Evolutionary conservation across 2,329 filamentous ascomycete genomes (phyloP).

Genomic region (Alternaria triticimaculans): DNA sequence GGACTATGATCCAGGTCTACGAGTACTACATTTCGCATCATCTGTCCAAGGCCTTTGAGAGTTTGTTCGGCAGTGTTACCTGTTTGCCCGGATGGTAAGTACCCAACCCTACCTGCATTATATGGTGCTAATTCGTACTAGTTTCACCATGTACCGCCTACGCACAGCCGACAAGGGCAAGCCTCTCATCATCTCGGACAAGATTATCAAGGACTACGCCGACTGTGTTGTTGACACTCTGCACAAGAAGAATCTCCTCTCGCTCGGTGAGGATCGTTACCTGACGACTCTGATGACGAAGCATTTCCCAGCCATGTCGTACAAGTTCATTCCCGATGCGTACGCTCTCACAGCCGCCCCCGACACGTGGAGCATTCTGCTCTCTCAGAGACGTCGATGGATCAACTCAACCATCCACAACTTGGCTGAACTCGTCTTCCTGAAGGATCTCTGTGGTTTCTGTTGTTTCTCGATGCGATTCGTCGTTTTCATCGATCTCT

Average conservation of each 20-base stretch:
- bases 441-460: slow-evolving; percentile 97
- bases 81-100: slow-evolving; percentile 98
- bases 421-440: slow-evolving; percentile 83
- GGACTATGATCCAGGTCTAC: slow-evolving; percentile 99
- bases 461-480: slow-evolving; percentile 99
- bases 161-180: slow-evolving; percentile 93
- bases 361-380: slow-evolving; percentile 88
- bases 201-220: slow-evolving; percentile 85
- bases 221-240: slow-evolving; percentile 91
- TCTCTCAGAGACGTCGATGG: slow-evolving; percentile 98
- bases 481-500: slow-evolving; percentile 91
- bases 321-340: slow-evolving; percentile 93
- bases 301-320: slow-evolving; percentile 93
- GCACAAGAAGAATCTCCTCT: slow-evolving; percentile 91
- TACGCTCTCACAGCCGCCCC: slow-evolving; percentile 93
- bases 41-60: slow-evolving; percentile 95
- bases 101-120: neutral
- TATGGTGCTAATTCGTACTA: slow-evolving; percentile 50
- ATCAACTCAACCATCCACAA: slow-evolving; percentile 99
- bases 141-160: slow-evolving; percentile 99
- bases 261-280: slow-evolving; percentile 95
- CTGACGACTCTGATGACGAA: slow-evolving; percentile 98
- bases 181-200: slow-evolving; percentile 90
- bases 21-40: slow-evolving; percentile 99
- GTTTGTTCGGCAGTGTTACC: slow-evolving; percentile 95